Evolutionary conservation across 2,329 filamentous ascomycete genomes (phyloP).

Genomic region (Monilinia polystroma): DNA sequence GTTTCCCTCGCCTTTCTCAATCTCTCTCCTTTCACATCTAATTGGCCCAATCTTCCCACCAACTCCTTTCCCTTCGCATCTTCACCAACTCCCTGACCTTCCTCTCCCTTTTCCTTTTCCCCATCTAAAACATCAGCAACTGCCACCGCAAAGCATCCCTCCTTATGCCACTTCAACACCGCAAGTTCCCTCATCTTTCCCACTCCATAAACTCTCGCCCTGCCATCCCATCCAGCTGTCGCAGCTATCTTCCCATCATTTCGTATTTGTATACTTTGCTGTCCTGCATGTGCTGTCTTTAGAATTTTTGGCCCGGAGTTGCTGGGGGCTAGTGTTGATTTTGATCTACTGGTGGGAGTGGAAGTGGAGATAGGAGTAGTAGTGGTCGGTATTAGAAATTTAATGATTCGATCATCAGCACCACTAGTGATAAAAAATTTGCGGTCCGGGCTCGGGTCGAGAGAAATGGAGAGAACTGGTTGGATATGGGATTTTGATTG

Average conservation of each 20-base stretch:
- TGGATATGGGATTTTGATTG: slow-evolving; percentile 71
- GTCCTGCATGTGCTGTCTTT: slow-evolving; percentile 86
- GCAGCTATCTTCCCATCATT: slow-evolving; percentile 81
- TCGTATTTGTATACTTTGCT: slow-evolving; percentile 76
- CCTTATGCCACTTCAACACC: slow-evolving; percentile 90
- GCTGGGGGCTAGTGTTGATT: background rate
- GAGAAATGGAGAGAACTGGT: slow-evolving; percentile 73
- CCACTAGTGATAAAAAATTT: slow-evolving; percentile 74
- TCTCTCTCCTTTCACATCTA: slow-evolving; percentile 59
- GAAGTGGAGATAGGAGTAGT: slow-evolving; percentile 32
- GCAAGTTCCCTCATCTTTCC: slow-evolving; percentile 84
- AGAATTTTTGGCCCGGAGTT: slow-evolving; percentile 50
- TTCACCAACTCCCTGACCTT: background rate
- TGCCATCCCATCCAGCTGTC: slow-evolving; percentile 89
- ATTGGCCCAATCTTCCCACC: slow-evolving; percentile 41
- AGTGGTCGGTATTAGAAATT: slow-evolving; percentile 62
- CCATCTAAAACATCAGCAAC: slow-evolving; percentile 53
- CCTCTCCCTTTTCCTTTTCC: no score
- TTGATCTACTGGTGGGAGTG: background rate
- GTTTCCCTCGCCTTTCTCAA: slow-evolving; percentile 63
- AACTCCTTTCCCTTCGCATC: slow-evolving; percentile 25
- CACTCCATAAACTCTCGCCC: slow-evolving; percentile 75
- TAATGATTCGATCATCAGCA: slow-evolving; percentile 76
- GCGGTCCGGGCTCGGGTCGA: slow-evolving; percentile 52
- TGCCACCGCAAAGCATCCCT: slow-evolving; percentile 78